Evolutionary conservation across 768 basidiomycete species (phyloP).

Genomic region (Suillus brevipes): DNA sequence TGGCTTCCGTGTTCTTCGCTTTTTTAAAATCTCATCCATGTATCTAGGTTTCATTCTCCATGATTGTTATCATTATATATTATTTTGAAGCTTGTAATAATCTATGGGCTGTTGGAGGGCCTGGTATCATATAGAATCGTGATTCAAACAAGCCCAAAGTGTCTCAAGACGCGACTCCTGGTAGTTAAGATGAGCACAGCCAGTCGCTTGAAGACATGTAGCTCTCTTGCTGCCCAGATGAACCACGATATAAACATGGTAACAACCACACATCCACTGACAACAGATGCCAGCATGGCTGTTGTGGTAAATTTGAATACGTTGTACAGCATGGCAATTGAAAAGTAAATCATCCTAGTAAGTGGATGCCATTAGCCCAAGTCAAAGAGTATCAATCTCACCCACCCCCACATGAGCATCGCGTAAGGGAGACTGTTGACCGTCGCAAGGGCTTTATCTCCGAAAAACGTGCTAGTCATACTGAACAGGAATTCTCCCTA

Average conservation of each 20-base stretch:
- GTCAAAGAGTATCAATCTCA: slow-evolving; percentile 3
- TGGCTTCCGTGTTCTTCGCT: not conserved
- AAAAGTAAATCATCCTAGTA: slow-evolving; percentile 13
- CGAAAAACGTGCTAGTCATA: slow-evolving; percentile 22
- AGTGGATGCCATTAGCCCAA: not conserved
- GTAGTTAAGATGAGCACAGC: not conserved
- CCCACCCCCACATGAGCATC: slow-evolving; percentile 54
- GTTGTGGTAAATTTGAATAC: not conserved
- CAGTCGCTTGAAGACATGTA: not conserved
- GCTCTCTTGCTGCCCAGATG: slow-evolving; percentile 1
- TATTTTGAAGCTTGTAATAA: not conserved
- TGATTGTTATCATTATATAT: not conserved
- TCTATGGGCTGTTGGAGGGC: not conserved
- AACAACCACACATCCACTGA: slow-evolving; percentile 4
- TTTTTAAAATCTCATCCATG: not conserved
- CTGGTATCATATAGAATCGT: too few relatives aligned
- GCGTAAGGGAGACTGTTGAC: slow-evolving; percentile 52
- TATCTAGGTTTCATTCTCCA: not conserved
- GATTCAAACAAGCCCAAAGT: not conserved
- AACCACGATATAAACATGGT: slow-evolving; percentile 8
- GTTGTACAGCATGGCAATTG: not conserved
- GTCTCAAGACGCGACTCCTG: not conserved
- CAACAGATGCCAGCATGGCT: not conserved
- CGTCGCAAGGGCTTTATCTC: slow-evolving; percentile 46
- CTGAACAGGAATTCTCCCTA: slow-evolving; percentile 6